These are phyloP conservation scores for Phytomonas sp. DNA, from an alignment of 208 protist species.

Conservation along the genomic window DNA sequence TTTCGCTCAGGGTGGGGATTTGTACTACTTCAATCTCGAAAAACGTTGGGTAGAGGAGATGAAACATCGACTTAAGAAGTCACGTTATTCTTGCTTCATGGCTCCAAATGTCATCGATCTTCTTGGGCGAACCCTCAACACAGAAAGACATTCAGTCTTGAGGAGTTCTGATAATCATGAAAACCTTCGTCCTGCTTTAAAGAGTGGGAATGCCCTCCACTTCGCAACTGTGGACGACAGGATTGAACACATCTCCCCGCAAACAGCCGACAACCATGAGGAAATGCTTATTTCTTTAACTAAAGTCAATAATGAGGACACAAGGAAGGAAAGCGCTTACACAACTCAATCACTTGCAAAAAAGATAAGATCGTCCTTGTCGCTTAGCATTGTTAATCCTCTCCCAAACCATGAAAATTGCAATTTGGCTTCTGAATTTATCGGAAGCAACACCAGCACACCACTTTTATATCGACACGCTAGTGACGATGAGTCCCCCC, in stretches of 20 bases:
- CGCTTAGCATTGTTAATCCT: neutral
- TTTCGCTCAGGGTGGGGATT: constrained; percentile 78
- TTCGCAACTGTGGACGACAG: neutral
- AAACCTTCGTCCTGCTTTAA: neutral
- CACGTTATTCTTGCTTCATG: constrained; percentile 51
- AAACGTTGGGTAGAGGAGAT: constrained; percentile 63
- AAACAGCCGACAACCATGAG: neutral
- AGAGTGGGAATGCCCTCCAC: neutral
- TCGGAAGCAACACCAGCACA: neutral
- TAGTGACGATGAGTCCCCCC: neutral
- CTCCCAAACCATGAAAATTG: neutral
- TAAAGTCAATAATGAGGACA: neutral
- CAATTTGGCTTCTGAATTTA: neutral
- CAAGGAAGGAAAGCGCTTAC: neutral
- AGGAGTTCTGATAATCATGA: neutral
- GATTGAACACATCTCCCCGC: neutral
- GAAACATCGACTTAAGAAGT: constrained; percentile 31
- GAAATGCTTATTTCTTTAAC: neutral
- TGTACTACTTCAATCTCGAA: constrained; percentile 59
- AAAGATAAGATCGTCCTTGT: neutral
- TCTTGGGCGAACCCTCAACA: neutral
- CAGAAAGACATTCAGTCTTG: neutral
- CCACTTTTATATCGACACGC: neutral
- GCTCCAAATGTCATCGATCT: constrained; percentile 1
- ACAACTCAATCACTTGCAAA: neutral